Evolutionary conservation across 1,284 basidiomycete species (phyloP).

Genomic region (Rhizoctonia solani): DNA sequence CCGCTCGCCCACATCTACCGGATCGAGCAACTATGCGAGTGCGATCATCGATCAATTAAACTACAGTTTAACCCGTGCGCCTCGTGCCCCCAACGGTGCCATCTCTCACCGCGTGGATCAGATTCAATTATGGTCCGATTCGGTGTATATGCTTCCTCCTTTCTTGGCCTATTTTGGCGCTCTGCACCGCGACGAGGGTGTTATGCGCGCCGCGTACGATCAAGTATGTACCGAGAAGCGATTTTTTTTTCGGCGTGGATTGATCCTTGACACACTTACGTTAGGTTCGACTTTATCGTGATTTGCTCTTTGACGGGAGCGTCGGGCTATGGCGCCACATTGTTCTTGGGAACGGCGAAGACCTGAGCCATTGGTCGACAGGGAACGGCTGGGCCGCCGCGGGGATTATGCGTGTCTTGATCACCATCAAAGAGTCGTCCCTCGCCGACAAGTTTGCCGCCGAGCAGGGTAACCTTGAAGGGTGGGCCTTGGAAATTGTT

Average conservation of each 20-base stretch:
- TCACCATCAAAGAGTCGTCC: constrained; percentile 66
- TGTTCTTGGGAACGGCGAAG: constrained; percentile 56
- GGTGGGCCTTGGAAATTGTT: constrained; percentile 56
- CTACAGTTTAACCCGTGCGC: constrained; percentile 68
- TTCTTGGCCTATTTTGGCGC: constrained; percentile 90
- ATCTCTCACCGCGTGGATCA: constrained; percentile 74
- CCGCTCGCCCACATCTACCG: constrained; percentile 59
- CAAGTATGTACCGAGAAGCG: constrained; percentile 82
- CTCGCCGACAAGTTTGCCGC: constrained; percentile 55
- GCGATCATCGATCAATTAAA: constrained; percentile 74
- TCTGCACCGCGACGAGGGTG: constrained; percentile 63
- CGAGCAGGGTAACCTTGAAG: constrained; percentile 62
- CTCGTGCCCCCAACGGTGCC: constrained; percentile 72
- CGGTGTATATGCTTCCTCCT: constrained; percentile 87
- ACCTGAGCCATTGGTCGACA: constrained; percentile 74
- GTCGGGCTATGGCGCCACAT: constrained; percentile 73
- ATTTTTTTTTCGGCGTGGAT: constrained; percentile 49
- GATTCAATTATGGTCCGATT: constrained; percentile 72
- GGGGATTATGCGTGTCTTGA: constrained; percentile 82
- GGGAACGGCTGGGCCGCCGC: constrained; percentile 87
- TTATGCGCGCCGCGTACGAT: constrained; percentile 71
- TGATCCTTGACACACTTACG: background rate
- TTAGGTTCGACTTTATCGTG: constrained; percentile 53
- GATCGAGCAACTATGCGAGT: constrained; percentile 56
- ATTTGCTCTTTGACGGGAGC: constrained; percentile 47